Evolutionary conservation across 2,329 filamentous ascomycete species (phyloP).

Genomic region (Aspergillus sp.): DNA sequence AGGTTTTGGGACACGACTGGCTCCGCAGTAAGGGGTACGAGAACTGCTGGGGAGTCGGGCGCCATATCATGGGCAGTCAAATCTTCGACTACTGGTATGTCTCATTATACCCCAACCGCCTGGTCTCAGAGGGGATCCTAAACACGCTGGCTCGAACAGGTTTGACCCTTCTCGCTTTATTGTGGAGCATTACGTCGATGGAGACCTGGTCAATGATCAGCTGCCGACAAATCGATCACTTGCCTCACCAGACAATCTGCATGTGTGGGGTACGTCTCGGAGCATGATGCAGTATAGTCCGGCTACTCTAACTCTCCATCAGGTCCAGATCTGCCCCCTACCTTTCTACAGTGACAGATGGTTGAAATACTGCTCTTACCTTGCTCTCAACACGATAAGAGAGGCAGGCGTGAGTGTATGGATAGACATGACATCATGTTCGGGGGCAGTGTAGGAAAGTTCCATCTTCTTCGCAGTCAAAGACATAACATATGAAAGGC

Average conservation of each 20-base stretch:
- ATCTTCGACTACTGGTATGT: conserved; percentile 71
- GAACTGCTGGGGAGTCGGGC: conserved; percentile 68
- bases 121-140: background rate
- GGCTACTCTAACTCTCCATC: background rate
- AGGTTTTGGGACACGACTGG: conserved; percentile 70
- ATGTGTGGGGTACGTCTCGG: conserved; percentile 5
- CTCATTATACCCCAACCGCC: background rate
- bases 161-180: conserved; percentile 60
- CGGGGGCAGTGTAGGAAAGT: background rate
- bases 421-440: background rate
- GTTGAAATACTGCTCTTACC: background rate
- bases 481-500: background rate
- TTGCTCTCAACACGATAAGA: background rate
- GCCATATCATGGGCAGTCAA: conserved; percentile 68
- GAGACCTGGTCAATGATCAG: conserved; percentile 62
- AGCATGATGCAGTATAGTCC: background rate
- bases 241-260: conserved; percentile 9
- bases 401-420: background rate
- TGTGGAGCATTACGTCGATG: conserved; percentile 70
- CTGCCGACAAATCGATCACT: conserved; percentile 40
- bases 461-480: background rate
- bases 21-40: conserved; percentile 61
- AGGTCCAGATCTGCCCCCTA: background rate
- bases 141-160: background rate
- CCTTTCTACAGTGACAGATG: background rate